Evolutionary conservation across 2,329 filamentous ascomycete genomes (phyloP), one percentile per base, ranked within the genome.

Genomic region (Neonectria hederae): DNA sequence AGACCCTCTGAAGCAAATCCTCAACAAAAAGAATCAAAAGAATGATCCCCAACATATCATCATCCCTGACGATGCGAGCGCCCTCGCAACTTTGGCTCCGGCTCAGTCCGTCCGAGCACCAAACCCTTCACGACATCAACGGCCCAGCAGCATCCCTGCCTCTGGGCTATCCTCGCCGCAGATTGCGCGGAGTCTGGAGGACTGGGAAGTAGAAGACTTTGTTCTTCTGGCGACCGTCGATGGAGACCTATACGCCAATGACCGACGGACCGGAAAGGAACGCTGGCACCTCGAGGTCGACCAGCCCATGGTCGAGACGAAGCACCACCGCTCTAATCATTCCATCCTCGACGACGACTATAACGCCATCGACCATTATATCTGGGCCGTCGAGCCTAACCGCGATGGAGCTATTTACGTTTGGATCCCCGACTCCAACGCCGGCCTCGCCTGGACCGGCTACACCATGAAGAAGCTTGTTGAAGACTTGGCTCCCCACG

Each of bases 201-300:
- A 97, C 84, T 98, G 95, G 95, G 93, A 97, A 92, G 94, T 97
- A 83, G 95, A 98, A 92, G 94, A 98, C 86, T 97, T 97, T 88
- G 92, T 98, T 84, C 93, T 99, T 86, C 86, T 99, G 92, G 95
- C 96, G 92, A 98, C 96, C 88, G 92, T 98, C 89, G 94, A 98
- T 86, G 96, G 96, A 86, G 92, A 93, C 79, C 89, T 98, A 76
- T 92, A 97, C 83, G 94, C 95, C 78, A 90, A 90, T 80, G 93
- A 97, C 83, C 89, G 96, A 75, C 92, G 90, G 77, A 96, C 92
- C 56, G 96, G 96, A 73, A 86, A 90, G 68, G 86, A 91, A 72
- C 91, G 90, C 77, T 98, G 96, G 96, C 90, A 92, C 75, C 86
- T 97, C 66, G 89, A 93, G 79, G 89, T 92, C 65, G 92, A 93